phyloP scores from a whole-genome alignment of 768 basidiomycete species.

The Coprinopsis strossmayeri region DNA sequence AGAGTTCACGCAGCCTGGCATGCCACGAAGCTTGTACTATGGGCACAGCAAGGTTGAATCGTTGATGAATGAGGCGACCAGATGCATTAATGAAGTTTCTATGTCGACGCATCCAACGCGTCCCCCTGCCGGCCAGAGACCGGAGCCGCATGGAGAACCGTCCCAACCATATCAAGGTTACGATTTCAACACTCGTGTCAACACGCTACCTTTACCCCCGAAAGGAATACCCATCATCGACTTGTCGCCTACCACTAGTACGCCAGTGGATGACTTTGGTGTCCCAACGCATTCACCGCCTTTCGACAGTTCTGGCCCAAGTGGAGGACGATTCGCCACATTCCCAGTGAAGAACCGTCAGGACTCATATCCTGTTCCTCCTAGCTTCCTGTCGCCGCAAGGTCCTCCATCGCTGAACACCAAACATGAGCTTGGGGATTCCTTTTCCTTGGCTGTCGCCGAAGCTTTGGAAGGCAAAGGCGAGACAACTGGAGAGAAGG shows the following conservation, averaged over 20 bases:
- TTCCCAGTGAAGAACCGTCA: constrained; percentile 46
- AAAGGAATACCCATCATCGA: constrained; percentile 7
- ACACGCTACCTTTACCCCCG: constrained; percentile 6
- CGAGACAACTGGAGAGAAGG: constrained; percentile 5
- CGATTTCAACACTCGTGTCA: not conserved
- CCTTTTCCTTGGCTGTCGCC: constrained; percentile 31
- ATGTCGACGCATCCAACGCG: constrained; percentile 40
- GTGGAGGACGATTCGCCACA: constrained; percentile 54
- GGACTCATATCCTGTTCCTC: constrained; percentile 19
- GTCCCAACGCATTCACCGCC: constrained; percentile 16
- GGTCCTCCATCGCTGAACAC: constrained; percentile 9
- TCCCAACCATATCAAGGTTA: not conserved
- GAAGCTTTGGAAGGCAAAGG: constrained; percentile 19
- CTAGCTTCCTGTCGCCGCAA: constrained; percentile 13
- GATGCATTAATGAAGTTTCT: constrained; percentile 43
- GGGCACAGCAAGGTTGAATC: constrained; percentile 57
- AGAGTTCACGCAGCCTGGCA: constrained; percentile 74
- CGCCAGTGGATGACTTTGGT: constrained; percentile 38
- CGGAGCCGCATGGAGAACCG: constrained; percentile 4
- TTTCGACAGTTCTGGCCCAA: constrained; percentile 10
- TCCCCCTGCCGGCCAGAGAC: too few relatives aligned
- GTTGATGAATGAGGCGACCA: constrained; percentile 58
- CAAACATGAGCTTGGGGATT: constrained; percentile 11
- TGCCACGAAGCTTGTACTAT: constrained; percentile 65
- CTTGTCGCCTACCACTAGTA: constrained; percentile 10